Evolutionary conservation across 2,329 filamentous ascomycete species (phyloP), one percentile per base, ranked within the genome.

Genomic region (Emericellopsis cladophorae): DNA sequence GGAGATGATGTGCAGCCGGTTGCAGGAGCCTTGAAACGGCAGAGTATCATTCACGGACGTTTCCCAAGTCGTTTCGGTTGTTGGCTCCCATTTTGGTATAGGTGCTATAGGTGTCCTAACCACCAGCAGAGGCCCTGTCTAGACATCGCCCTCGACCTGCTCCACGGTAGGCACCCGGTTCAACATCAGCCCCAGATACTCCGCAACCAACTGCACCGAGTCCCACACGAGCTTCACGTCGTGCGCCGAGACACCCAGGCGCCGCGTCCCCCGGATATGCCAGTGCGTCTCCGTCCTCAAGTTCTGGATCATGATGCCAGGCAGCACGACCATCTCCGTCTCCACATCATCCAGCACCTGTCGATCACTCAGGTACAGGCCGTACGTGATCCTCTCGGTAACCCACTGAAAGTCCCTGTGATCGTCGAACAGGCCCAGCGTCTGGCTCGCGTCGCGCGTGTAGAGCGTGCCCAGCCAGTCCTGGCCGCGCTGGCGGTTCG

Each of bases 381-480:
- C 74, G 44, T 78, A 78, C 0, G 70, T 76, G 43, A 79, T 75
- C 40, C 75, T 58, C 15, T 62, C 58, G 15, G 64, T 68, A 7
- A 76, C 55, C 68, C 70, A 77, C 4, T 61, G 62, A 56, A 60
- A 62, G 41, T 65, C 60, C 31, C 47, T 52, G 46, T 65, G 60
- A 15, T 53, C 54, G 38, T 55, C 55, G 38, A 62, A 62, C 5
- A 62, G 47, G 7, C 49, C 55, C 11, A 63, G 43, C 5, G 55
- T 58, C 39, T 53, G 49, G 4, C 39, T 37, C 3, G 57, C 60
- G 46, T 79, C 71, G 33, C 67, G 62, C 39, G 66, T 58, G 52
- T 79, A 79, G 9, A 81, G 60, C 37, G 70, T 68, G 36, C 64
- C 58, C 44, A 77, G 63, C 76, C 76, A 81, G 5, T 57, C 66